These are phyloP conservation scores for Coriaria nepalensis DNA, from an alignment of 306 rosid species.

Conservation along the genomic window DNA sequence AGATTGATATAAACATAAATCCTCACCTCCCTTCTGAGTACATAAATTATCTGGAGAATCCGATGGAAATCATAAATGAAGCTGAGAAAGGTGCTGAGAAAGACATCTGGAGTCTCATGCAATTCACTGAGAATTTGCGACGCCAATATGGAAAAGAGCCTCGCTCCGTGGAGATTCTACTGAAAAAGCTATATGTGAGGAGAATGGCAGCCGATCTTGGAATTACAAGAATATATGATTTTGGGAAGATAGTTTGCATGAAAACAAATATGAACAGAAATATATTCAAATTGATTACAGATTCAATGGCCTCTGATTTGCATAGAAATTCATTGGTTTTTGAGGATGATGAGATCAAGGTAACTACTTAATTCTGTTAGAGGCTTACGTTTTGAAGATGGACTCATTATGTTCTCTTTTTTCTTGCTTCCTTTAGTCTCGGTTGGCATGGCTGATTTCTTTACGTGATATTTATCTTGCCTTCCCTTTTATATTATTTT, in stretches of 20 bases:
- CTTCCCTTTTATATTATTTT: conserved; percentile 2
- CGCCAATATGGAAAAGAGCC: conserved; percentile 92
- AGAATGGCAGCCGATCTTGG: conserved; percentile 98
- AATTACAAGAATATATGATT: conserved; percentile 48
- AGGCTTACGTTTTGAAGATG: conserved; percentile 8
- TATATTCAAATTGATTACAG: conserved; percentile 65
- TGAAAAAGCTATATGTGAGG: conserved; percentile 71
- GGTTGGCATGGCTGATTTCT: not conserved
- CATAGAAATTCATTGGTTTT: conserved; percentile 54
- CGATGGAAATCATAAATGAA: conserved; percentile 67
- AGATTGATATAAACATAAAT: conserved; percentile 68
- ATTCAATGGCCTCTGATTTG: conserved; percentile 61
- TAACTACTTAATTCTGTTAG: conserved; percentile 16
- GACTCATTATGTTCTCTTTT: conserved; percentile 1
- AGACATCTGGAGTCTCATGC: conserved; percentile 81
- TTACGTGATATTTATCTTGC: not conserved
- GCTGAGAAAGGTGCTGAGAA: conserved; percentile 77
- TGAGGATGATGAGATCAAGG: conserved; percentile 71
- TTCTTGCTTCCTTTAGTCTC: not conserved
- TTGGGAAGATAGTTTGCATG: conserved; percentile 64
- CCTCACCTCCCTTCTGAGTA: conserved; percentile 83
- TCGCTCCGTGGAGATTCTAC: conserved; percentile 61
- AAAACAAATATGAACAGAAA: conserved; percentile 58
- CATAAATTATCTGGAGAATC: conserved; percentile 82
- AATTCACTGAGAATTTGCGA: conserved; percentile 73